phyloP scores from a whole-genome alignment of 441 rosid genomes.

The Adansonia gregorii region DNA sequence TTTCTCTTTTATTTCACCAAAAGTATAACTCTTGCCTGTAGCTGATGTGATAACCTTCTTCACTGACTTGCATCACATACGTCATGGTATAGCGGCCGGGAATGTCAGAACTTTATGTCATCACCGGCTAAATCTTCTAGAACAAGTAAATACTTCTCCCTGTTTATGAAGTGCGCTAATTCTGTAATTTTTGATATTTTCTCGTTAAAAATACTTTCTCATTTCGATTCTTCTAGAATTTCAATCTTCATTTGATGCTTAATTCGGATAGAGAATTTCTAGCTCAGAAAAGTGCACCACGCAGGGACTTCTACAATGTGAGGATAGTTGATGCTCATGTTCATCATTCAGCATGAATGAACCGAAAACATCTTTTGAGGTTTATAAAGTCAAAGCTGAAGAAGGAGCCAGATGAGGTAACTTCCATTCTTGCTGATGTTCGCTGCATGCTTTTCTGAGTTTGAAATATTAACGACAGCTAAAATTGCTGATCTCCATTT shows the following conservation, averaged over 20 bases:
- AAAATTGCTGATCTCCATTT: neutral
- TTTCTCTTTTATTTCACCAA: constrained; percentile 48
- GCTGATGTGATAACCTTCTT: constrained; percentile 91
- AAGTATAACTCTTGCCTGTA: constrained; percentile 86
- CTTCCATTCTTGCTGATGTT: neutral
- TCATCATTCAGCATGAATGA: constrained; percentile 99
- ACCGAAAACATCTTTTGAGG: constrained; percentile 97
- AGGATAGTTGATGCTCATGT: constrained; percentile 98
- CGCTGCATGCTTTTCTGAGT: neutral
- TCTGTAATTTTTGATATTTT: constrained; percentile 16
- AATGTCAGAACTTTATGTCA: constrained; percentile 93
- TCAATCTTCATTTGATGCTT: constrained; percentile 98
- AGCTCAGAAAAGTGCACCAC: constrained; percentile 98
- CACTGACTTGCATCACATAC: constrained; percentile 90
- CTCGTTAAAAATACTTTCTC: constrained; percentile 16
- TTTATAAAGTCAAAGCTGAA: constrained; percentile 95
- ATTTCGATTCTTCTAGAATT: constrained; percentile 58
- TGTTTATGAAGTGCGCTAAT: neutral
- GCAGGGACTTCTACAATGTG: constrained; percentile 96
- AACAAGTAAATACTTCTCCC: constrained; percentile 58
- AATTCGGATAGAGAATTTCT: constrained; percentile 95
- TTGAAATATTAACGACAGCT: neutral
- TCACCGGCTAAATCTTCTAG: constrained; percentile 90
- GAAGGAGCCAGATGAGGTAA: constrained; percentile 98
- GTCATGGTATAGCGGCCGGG: constrained; percentile 85